A percentile compares a stretch with the other conserved stretches of the same genome.
Evolutionary conservation across 768 basidiomycete species (phyloP).

Genomic region (Collybia sordida): DNA sequence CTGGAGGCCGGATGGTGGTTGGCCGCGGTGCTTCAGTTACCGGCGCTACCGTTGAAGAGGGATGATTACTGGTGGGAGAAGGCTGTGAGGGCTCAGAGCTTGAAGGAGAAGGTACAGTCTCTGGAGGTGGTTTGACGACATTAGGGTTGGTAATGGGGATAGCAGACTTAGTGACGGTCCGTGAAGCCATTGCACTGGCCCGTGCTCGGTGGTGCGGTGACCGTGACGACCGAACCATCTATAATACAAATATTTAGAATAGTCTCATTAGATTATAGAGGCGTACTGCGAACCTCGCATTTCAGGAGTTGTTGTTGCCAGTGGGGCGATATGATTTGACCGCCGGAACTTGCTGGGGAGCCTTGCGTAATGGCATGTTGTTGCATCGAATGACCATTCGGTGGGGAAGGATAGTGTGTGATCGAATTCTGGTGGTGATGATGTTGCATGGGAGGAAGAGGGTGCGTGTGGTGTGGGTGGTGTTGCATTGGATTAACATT

Average conservation of each 20-base stretch:
- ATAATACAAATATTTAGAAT: slow-evolving; percentile 14
- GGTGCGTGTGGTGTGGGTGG: slow-evolving; percentile 56
- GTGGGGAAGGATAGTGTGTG: slow-evolving; percentile 79
- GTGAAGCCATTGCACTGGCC: slow-evolving; percentile 91
- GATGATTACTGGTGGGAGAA: slow-evolving; percentile 47
- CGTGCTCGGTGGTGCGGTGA: slow-evolving; percentile 94
- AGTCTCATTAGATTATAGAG: slow-evolving; percentile 7
- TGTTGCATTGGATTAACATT: slow-evolving; percentile 63
- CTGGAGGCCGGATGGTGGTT: slow-evolving; percentile 61
- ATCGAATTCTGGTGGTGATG: slow-evolving; percentile 83
- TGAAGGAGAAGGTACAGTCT: slow-evolving; percentile 32
- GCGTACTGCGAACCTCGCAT: slow-evolving; percentile 70
- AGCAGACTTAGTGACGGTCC: slow-evolving; percentile 82
- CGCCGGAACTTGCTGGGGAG: slow-evolving; percentile 52
- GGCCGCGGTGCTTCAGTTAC: slow-evolving; percentile 66
- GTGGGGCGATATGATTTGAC: slow-evolving; percentile 73
- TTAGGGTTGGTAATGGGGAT: slow-evolving; percentile 94
- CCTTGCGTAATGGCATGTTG: slow-evolving; percentile 57
- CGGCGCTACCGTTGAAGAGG: slow-evolving; percentile 77
- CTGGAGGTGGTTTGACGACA: slow-evolving; percentile 47
- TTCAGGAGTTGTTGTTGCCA: slow-evolving; percentile 95
- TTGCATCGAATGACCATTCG: slow-evolving; percentile 60
- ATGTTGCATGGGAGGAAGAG: slow-evolving; percentile 53
- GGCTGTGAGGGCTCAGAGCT: slow-evolving; percentile 29
- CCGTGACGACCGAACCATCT: slow-evolving; percentile 84